Base-by-base conservation (phyloP, 257 asterid species). In the Scutellaria minor region DNA sequence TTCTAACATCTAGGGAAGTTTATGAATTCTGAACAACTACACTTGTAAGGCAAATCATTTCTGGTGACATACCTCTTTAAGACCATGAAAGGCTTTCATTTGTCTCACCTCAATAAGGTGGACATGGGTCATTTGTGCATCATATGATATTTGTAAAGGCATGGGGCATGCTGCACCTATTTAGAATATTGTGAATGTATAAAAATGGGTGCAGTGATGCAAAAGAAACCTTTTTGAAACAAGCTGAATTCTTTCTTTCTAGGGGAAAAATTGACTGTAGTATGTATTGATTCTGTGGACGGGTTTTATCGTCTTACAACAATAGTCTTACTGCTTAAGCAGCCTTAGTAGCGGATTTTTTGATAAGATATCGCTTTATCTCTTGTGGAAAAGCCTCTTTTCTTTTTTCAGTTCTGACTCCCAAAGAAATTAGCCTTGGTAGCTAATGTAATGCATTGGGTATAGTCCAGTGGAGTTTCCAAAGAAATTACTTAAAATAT, bases 61-160 rank as follows among this genome's bases (percentile, higher is more conserved):
- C n/a, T 62, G 35, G 37, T 63, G 55, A 1, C 60, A 55, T 12
- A 50, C 40, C 20, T 70, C 27, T 53, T 54, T 31, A 60, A 31
- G 46, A 39, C 20, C 53, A 53, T 20, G 52, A 53, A 42, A 55
- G 47, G 52, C 68, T 15, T 18, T 68, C 7, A 54, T 18, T 66
- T 68, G 15, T 52, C 37, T 59, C 20, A 45, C 56, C 60, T 67
- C 42, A 1, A 27, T 68, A 41, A 52, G 60, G 13, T 13, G 66
- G 63, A 27, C 24, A 46, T 27, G 11, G 41, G 45, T 20, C 15
- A 9, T 70, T 27, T 45, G 44, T 55, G 27, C 54, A 11, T 20
- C 41, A 7, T 31, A 31, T 31, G 37, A 31, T 31, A 31, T 31
- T 31, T 14, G 51, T 44, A 9, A 66, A 50, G 58, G 61, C 48